Conservation (phyloP, 2,329 filamentous ascomycete genomes). For the Verticillium nubilum region DNA sequence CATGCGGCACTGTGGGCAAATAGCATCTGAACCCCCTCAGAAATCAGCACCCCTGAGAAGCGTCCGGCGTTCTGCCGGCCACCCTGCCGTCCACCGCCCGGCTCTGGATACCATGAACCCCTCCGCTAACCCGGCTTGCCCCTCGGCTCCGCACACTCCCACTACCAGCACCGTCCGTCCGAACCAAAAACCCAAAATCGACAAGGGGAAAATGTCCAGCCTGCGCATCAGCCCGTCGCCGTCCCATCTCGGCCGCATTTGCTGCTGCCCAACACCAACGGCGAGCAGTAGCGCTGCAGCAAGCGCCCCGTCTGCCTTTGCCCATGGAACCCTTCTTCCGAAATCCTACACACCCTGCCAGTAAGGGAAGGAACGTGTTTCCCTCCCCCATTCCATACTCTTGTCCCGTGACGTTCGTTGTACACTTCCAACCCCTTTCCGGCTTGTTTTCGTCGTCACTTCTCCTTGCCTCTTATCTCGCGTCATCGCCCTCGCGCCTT, state of each 20-base stretch:
- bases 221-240: not conserved
- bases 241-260: not conserved
- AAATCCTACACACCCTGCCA: not conserved
- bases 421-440: not conserved
- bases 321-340: not conserved
- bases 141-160: not conserved
- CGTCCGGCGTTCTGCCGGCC: not conserved
- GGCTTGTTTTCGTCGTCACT: not conserved
- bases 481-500: not conserved
- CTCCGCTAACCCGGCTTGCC: not conserved
- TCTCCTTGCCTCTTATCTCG: not conserved
- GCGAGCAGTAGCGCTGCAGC: not conserved
- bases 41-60: not conserved
- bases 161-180: not conserved
- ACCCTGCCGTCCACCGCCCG: not conserved
- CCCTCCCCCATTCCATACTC: not conserved
- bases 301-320: not conserved
- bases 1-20: not conserved
- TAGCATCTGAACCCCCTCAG: not conserved
- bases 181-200: not conserved
- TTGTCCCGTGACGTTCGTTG: not conserved
- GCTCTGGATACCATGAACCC: not conserved
- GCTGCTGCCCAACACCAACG: not conserved
- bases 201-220: not conserved
- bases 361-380: not conserved